Evolutionary conservation across 306 rosid genomes (phyloP), one percentile per base, ranked within the genome.

Genomic region (Rosa chinensis): DNA sequence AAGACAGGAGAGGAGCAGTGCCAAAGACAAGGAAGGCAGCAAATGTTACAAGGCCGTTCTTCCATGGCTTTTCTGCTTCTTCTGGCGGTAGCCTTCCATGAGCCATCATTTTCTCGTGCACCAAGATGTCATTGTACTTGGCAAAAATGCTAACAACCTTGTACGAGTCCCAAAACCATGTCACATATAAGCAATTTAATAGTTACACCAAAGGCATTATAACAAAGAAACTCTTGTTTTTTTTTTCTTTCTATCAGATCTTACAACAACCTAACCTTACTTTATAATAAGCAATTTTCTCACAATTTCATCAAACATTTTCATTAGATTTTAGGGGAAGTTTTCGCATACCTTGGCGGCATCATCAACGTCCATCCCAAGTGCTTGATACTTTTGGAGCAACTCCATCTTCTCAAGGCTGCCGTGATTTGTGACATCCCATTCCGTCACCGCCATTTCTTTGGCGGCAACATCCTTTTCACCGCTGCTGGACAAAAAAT

Each of bases 91-190:
- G 74, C 78, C 70, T 79, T 82, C 89, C 90, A 61, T 83, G 73
- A 47, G 87, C 85, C 39, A 52, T 79, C 91, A 90, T 86, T 77
- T 84, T 89, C 58, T 89, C 90, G 50, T 83, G 89, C 80, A 90
- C 91, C 75, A 86, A 12, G n/a, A 88, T 82, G 87, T 79, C 84
- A 35, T 74, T 83, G 87, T 89, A 87, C 70, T 89, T 88, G 55
- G 89, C 84, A 35, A 92, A 88, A 84, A 86, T 83, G 73, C 80
- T 76, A 89, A 90, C 96, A 76, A 86, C 89, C 92, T 90, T 18
- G 25, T 50, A 64, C 20, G 18, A n/a, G 10, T 35, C 45, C 47
- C 42, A 63, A 37, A 63, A 32, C 68, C 68, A 25, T 13, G 20
- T 21, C 35, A 58, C 13, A 13, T 21, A 4, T 11, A n/a, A 50